A percentile compares a stretch with the other conserved stretches of the same genome.
Conservation (phyloP, 2,329 filamentous ascomycete species). For the Colletotrichum musicola region DNA sequence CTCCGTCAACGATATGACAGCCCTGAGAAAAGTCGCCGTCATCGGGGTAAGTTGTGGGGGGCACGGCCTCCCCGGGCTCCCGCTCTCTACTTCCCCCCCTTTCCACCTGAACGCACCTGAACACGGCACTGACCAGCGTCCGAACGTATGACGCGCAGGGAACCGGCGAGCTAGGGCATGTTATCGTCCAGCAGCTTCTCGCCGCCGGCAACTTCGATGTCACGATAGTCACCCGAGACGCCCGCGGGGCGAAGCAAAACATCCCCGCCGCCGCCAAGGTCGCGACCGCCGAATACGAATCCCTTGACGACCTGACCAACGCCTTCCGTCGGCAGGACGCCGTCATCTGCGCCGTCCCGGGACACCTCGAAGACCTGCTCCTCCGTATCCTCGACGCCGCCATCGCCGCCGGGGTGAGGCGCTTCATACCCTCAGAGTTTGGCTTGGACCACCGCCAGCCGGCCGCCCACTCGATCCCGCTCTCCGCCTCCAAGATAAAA, state of each 20-base stretch:
- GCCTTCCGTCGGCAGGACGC: constrained; percentile 69
- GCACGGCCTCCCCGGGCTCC: background rate
- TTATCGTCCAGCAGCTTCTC: constrained; percentile 46
- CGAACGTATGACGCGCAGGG: constrained; percentile 3
- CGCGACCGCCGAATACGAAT: constrained; percentile 50
- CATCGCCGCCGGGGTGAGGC: constrained; percentile 63
- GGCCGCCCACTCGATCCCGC: constrained; percentile 34
- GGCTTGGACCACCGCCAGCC: constrained; percentile 45
- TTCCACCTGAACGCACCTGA: background rate
- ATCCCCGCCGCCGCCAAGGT: constrained; percentile 47
- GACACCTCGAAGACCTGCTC: constrained; percentile 57
- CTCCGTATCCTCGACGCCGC: constrained; percentile 63
- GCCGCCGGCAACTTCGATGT: constrained; percentile 49
- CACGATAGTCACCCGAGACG: constrained; percentile 50
- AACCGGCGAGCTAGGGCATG: constrained; percentile 50
- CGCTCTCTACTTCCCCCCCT: background rate
- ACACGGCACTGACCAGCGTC: constrained; percentile 15
- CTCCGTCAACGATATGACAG: background rate
- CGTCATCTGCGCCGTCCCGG: constrained; percentile 61
- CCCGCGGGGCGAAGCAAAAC: constrained; percentile 51
- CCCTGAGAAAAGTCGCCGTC: constrained; percentile 1
- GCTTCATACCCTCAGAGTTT: constrained; percentile 67
- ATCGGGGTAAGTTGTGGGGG: constrained; percentile 13
- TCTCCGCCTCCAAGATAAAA: constrained; percentile 40
- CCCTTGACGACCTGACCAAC: constrained; percentile 58